These are phyloP conservation scores for Cordyceps tenuipes DNA, from an alignment of 2,329 filamentous ascomycete species.

Conservation along the genomic window DNA sequence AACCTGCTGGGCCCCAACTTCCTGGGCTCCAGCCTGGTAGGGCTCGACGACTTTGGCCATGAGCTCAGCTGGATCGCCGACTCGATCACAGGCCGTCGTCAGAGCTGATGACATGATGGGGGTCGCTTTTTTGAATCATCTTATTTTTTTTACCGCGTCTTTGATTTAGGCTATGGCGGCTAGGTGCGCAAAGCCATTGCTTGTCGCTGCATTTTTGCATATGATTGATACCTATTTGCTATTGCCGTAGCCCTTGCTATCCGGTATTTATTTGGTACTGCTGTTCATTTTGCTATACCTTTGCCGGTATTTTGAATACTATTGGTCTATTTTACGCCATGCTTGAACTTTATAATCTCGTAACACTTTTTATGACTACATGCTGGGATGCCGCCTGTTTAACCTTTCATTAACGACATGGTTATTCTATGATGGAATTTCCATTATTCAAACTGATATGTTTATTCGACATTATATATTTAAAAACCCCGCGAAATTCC, in stretches of 20 bases:
- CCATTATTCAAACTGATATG: background rate
- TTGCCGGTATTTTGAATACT: background rate
- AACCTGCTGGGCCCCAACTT: constrained; percentile 21
- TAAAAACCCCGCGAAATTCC: background rate
- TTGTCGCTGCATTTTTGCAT: background rate
- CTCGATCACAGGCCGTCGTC: constrained; percentile 25
- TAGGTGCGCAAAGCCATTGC: background rate
- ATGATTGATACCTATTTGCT: constrained; percentile 9
- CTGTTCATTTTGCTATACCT: background rate
- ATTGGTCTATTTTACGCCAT: background rate
- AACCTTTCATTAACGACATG: too few relatives aligned
- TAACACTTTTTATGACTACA: too few relatives aligned
- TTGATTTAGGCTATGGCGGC: background rate
- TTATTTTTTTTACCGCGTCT: background rate
- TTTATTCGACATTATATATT: background rate
- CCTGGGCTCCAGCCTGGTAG: constrained; percentile 24
- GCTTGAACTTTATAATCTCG: background rate
- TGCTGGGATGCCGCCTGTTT: too few relatives aligned
- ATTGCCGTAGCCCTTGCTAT: background rate
- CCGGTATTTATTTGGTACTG: background rate
- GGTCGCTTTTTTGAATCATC: background rate
- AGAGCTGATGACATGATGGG: background rate
- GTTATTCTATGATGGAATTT: too few relatives aligned
- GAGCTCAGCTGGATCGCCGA: constrained; percentile 47
- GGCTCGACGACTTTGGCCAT: constrained; percentile 32